Evolutionary conservation across 148 eudicot species (phyloP).

Genomic region (Fagopyrum tataricum): DNA sequence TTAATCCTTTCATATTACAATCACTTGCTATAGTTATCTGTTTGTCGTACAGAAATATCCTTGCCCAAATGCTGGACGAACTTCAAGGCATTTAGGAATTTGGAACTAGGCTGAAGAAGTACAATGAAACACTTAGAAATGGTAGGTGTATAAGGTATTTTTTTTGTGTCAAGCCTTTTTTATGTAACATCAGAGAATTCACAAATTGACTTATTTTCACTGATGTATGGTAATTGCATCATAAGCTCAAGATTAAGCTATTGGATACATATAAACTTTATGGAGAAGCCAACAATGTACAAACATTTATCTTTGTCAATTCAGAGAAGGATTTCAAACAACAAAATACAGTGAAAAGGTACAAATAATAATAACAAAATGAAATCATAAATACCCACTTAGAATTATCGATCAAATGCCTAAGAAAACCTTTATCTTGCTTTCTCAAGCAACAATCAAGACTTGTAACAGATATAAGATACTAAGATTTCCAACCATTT

Average conservation of each 20-base stretch:
- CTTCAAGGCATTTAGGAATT: not conserved
- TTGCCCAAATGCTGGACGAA: not conserved
- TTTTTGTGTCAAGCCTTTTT: not conserved
- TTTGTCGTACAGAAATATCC: not conserved
- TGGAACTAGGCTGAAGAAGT: not conserved
- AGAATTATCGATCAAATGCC: not conserved
- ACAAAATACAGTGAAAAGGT: not conserved
- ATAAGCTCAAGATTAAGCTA: not conserved
- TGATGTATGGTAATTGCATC: not conserved
- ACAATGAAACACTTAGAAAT: not conserved
- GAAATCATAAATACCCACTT: constrained; percentile 1
- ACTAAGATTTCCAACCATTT: not conserved
- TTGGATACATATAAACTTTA: not conserved
- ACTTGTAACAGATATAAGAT: not conserved
- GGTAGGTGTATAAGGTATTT: too few relatives aligned
- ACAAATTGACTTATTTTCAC: not conserved
- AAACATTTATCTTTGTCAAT: constrained; percentile 3
- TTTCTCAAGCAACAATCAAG: not conserved
- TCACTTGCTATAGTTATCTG: not conserved
- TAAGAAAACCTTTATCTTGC: not conserved
- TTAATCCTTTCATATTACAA: not conserved
- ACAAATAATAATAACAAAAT: not conserved
- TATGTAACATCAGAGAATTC: not conserved
- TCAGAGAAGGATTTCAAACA: not conserved
- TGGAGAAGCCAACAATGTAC: constrained; percentile 1